Base-by-base conservation (phyloP, 177 flowering plant species). In the Vitis hybrid region DNA sequence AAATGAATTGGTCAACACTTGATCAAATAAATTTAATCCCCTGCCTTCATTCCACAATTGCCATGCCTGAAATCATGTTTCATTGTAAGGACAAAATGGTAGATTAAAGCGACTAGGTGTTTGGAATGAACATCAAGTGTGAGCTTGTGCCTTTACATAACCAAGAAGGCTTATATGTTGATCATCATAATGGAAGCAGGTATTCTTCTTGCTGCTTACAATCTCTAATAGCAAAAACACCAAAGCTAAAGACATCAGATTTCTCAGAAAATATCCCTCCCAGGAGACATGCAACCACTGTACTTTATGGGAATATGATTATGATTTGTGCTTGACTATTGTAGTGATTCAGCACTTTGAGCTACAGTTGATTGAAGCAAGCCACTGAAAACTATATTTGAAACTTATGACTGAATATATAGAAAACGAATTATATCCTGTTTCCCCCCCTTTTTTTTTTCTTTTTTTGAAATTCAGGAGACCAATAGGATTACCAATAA, bases 231-330 rank as follows among this genome's bases (percentile, higher is more conserved):
- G 44, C 44, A 38, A 1, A 33, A 38, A 4, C 44, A 38, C 44
- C 44, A 38, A 38, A 38, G 44, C 44, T 38, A 7, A 4, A 38
- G 44, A 38, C 44, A 0, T 38, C 44, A 7, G 44, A 38, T 38
- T 38, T 38, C 28, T 47, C 65, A 8, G 78, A 74, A 49, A 80
- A 77, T 38, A 38, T 49, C 15, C 82, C 82, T 60, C 65, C 71
- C 80, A 51, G 78, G 78, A n/a, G 82, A 71, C 79, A 79, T 75
- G 58, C 75, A 79, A 17, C 82, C 81, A 38, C 70, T 79, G 70
- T 31, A 50, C 22, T 64, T 38, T 4, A 38, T 1, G 8, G 44
- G 44, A 38, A 38, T 38, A 38, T 38, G 44, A 38, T 38, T 38
- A 38, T 38, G 44, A 38, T 38, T 6, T 4, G 44, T 7, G 44